Conservation (phyloP, 2,329 filamentous ascomycete species). For the Tolypocladium endophyticum region DNA sequence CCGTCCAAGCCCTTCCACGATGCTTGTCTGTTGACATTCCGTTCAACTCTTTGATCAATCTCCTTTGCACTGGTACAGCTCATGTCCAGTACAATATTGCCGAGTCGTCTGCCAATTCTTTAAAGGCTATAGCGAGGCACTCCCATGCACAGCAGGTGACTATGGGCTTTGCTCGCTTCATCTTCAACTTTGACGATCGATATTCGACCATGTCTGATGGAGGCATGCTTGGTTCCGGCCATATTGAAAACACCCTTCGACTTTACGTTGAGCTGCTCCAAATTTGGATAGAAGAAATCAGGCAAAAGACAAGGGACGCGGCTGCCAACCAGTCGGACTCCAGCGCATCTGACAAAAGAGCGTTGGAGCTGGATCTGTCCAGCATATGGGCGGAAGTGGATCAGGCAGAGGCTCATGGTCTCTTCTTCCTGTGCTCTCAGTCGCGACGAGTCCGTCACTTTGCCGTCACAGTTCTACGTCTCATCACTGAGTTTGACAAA, state of each 20-base stretch:
- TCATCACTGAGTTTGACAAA: slow-evolving; percentile 88
- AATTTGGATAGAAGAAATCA: slow-evolving; percentile 97
- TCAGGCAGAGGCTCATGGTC: slow-evolving; percentile 88
- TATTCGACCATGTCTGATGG: slow-evolving; percentile 98
- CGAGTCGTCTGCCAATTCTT: slow-evolving; percentile 77
- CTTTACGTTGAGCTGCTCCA: slow-evolving; percentile 88
- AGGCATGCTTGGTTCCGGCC: slow-evolving; percentile 84
- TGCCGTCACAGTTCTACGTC: slow-evolving; percentile 80
- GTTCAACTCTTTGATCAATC: slow-evolving; percentile 86
- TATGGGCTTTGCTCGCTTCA: slow-evolving; percentile 92
- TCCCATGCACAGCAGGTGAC: slow-evolving; percentile 91
- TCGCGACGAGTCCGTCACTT: slow-evolving; percentile 81
- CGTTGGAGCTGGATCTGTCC: slow-evolving; percentile 72
- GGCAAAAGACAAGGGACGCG: slow-evolving; percentile 69
- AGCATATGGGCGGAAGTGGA: slow-evolving; percentile 89
- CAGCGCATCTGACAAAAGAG: slow-evolving; percentile 55
- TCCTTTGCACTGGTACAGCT: slow-evolving; percentile 91
- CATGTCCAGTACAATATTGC: slow-evolving; percentile 92
- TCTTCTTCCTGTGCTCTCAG: slow-evolving; percentile 96
- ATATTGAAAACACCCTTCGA: slow-evolving; percentile 88
- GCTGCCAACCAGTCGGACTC: slow-evolving; percentile 54
- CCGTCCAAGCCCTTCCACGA: slow-evolving; percentile 88
- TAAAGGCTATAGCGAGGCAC: slow-evolving; percentile 92
- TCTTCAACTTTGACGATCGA: slow-evolving; percentile 95
- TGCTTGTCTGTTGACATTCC: slow-evolving; percentile 85